Base-by-base conservation (phyloP, 73 alveolate species). In the Blepharisma stoltei region DNA sequence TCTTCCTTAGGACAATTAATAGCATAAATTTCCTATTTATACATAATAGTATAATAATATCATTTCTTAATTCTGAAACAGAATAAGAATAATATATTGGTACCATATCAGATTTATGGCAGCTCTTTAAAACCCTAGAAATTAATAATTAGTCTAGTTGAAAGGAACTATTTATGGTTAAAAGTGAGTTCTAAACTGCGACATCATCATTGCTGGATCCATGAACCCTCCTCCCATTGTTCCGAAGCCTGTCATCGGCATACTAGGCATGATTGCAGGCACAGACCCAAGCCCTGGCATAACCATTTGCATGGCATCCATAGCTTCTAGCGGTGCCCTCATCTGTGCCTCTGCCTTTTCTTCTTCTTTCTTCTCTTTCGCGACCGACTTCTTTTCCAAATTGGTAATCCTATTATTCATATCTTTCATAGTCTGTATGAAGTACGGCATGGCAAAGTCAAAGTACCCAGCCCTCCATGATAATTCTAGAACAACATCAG, bases 361-460 rank as follows among this genome's bases (percentile, higher is more conserved):
- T 77, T 91, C 97, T 81, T 90, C 96, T 92, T 94, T 95, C 95
- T 94, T 95, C 81, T 94, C 92, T 71, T 92, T 91, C 55, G 92
- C 97, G 76, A 89, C 95, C 44, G 86, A 86, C 81, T 93, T 92
- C 93, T 93, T 96, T 80, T 94, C 90, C 76, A 93, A 96, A 65
- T 90, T 86, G 54, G 94, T 95, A 81, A 94, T 91, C 82, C 93
- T 94, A 49, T 78, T 71, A 38, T 96, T 86, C 67, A 96, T 86
- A 82, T 96, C 99, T 93, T 93, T 92, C 81, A 95, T 94, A 79
- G 94, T 91, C 87, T 96, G 96, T 55, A 96, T 94, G 97, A 93
- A 94, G 88, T 88, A 96, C 23, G 99, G 99, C 98, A 96, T 96
- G 76, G 93, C 95, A 88, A 90, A 94, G 78, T 96, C 99, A 75